Evolutionary conservation across 2,329 filamentous ascomycete species (phyloP).

Genomic region (Cladorrhinum sp.): DNA sequence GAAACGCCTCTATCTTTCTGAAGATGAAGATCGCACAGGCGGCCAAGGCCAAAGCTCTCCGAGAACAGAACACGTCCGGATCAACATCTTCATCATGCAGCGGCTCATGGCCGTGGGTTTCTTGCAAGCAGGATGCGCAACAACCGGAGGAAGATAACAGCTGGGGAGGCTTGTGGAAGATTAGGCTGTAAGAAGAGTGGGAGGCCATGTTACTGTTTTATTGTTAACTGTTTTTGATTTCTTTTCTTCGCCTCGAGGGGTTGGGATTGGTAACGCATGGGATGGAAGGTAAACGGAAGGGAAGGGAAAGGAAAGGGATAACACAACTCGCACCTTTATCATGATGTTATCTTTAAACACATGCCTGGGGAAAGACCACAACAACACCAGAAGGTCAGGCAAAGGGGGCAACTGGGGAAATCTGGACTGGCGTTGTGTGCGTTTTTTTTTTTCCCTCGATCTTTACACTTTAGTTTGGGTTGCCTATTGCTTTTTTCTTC

Average conservation of each 20-base stretch:
- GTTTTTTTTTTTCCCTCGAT: neutral
- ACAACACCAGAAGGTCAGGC: neutral
- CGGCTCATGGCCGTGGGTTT: neutral
- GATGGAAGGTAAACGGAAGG: slow-evolving; percentile 4
- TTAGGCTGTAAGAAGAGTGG: slow-evolving; percentile 10
- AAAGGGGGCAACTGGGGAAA: neutral
- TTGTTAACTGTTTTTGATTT: slow-evolving; percentile 9
- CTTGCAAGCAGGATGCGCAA: neutral
- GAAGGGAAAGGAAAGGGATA: neutral
- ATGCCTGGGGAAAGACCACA: neutral
- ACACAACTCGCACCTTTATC: neutral
- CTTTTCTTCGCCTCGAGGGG: neutral
- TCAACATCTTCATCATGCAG: slow-evolving; percentile 4
- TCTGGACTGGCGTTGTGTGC: neutral
- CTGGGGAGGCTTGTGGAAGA: slow-evolving; percentile 21
- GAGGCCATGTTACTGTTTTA: neutral
- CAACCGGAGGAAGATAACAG: neutral
- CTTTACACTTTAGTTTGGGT: neutral
- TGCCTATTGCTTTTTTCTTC: neutral
- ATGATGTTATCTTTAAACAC: neutral
- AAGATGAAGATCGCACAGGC: slow-evolving; percentile 22
- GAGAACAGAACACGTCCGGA: slow-evolving; percentile 4
- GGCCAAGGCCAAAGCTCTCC: neutral
- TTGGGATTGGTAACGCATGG: slow-evolving; percentile 1
- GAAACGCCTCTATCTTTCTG: slow-evolving; percentile 45